These are phyloP conservation scores for Candida coquimbonensis DNA, from an alignment of 805 yeast genomes.

Conservation along the genomic window DNA sequence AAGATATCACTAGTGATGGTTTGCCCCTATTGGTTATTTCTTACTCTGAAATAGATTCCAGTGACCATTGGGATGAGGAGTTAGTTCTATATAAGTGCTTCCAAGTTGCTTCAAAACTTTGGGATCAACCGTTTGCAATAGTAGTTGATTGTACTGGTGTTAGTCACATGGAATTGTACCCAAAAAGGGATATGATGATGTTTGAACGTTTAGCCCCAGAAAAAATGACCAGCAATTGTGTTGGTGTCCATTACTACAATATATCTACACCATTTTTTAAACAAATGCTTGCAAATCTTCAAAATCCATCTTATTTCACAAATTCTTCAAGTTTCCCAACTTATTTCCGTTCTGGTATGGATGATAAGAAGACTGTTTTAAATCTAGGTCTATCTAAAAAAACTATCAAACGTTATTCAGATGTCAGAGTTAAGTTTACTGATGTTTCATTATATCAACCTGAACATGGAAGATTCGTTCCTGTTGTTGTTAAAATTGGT, in stretches of 20 bases:
- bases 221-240: conserved; percentile 44
- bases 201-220: conserved; percentile 44
- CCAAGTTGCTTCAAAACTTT: conserved; percentile 60
- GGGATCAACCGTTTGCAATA: conserved; percentile 60
- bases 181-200: conserved; percentile 27
- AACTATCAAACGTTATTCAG: conserved; percentile 36
- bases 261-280: conserved; percentile 24
- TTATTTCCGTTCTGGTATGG: conserved; percentile 39
- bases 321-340: conserved; percentile 16
- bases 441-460: conserved; percentile 48
- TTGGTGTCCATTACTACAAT: conserved; percentile 42
- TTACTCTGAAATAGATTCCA: conserved; percentile 28
- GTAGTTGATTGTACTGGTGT: conserved; percentile 68
- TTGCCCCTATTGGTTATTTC: conserved; percentile 57
- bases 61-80: conserved; percentile 33
- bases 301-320: conserved; percentile 13
- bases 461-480: conserved; percentile 41
- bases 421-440: conserved; percentile 43
- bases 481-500: conserved; percentile 64
- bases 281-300: conserved; percentile 21
- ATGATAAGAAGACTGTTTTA: conserved; percentile 37
- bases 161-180: conserved; percentile 23
- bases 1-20: conserved; percentile 66
- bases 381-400: conserved; percentile 38
- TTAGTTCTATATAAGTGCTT: conserved; percentile 51